Conservation (phyloP, 2,329 filamentous ascomycete genomes). For the Aspergillus quadrilineatus region DNA sequence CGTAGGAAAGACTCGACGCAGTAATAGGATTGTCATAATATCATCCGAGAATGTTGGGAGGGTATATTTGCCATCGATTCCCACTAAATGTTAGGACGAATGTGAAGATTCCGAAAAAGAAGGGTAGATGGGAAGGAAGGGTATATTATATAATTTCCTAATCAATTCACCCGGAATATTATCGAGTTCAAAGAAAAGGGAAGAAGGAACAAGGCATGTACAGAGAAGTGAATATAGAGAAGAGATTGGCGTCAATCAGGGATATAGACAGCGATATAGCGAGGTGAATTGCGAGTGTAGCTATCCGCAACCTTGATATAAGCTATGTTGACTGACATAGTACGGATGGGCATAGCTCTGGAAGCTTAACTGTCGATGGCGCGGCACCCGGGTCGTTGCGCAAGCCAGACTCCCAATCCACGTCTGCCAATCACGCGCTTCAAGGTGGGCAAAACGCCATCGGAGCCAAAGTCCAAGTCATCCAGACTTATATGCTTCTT, state of each 20-base stretch:
- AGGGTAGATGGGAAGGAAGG: not conserved
- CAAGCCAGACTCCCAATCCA: constrained; percentile 51
- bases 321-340: not conserved
- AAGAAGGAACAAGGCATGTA: not conserved
- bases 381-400: constrained; percentile 32
- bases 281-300: no score
- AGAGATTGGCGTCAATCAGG: not conserved
- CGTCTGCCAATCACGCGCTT: constrained; percentile 48
- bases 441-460: constrained; percentile 49
- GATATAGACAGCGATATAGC: no score
- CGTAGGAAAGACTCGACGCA: no score
- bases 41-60: not conserved
- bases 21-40: not conserved
- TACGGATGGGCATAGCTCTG: not conserved
- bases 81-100: not conserved
- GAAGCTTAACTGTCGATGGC: not conserved
- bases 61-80: constrained; percentile 3
- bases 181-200: not conserved
- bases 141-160: constrained; percentile 1
- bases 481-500: constrained; percentile 51
- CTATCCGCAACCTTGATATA: not conserved
- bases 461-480: constrained; percentile 52
- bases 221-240: not conserved
- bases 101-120: not conserved
- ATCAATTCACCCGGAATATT: not conserved